phyloP scores from a whole-genome alignment of 768 basidiomycete species.

The Tylopilus subfusipes region DNA sequence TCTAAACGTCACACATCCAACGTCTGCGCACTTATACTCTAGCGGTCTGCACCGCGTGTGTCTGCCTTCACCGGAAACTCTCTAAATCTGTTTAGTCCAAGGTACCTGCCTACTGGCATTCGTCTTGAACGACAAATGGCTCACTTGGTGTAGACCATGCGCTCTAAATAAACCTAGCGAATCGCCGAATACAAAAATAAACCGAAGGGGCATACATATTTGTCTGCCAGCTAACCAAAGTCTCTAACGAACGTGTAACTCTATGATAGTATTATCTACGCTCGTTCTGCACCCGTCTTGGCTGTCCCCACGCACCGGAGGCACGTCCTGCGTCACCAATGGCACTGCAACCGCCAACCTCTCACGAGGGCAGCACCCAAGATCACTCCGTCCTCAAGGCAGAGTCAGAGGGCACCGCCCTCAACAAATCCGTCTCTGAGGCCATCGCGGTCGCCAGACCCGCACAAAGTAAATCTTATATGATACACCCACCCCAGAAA shows the following conservation, averaged over 20 bases:
- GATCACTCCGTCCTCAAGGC: not conserved
- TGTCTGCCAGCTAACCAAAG: not conserved
- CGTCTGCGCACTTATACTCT: no score
- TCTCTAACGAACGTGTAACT: slow-evolving; percentile 18
- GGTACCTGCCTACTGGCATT: no score
- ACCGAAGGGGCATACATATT: not conserved
- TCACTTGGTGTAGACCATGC: not conserved
- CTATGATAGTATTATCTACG: no score
- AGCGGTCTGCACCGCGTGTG: no score
- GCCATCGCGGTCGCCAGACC: not conserved
- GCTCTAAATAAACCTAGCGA: not conserved
- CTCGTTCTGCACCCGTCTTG: not conserved
- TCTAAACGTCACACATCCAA: no score
- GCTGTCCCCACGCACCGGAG: not conserved
- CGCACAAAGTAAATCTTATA: slow-evolving; percentile 7
- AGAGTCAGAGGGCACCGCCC: slow-evolving; percentile 1
- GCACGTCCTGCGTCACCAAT: slow-evolving; percentile 3
- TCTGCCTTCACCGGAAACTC: not conserved
- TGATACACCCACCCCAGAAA: not conserved
- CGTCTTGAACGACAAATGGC: not conserved
- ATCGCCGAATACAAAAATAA: not conserved
- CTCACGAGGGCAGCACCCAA: slow-evolving; percentile 4
- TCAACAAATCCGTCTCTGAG: not conserved
- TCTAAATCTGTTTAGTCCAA: not conserved
- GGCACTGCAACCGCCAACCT: not conserved